Evolutionary conservation across 441 rosid species (phyloP), one percentile per base, ranked within the genome.

Genomic region (Pelargonium myrrhifolium): DNA sequence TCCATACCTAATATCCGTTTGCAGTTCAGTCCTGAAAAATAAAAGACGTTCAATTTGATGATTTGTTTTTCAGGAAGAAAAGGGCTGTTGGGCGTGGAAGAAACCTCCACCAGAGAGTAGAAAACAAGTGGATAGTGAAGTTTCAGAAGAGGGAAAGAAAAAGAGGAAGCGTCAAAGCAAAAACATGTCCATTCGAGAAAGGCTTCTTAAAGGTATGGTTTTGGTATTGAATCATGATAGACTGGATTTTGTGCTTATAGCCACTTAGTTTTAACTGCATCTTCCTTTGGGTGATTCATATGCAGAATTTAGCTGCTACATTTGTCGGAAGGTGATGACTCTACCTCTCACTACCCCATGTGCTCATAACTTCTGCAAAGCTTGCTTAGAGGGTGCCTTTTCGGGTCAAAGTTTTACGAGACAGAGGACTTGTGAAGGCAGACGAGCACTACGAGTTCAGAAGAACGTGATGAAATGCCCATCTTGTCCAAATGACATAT

Each of bases 301-400:
- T 71, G 71, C 78, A 85, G 89, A 78, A 24, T 79, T 85, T 14
- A 39, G 71, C 9, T 85, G 89, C 65, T 80, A 60, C 40, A 72
- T 85, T 26, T 85, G 89, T 31, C 35, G 65, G 69, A 37, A 77
- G 43, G 76, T 81, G 65, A 72, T 85, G 85, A 79, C 21, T 59
- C 45, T 37, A 17, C 87, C 89, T 0, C 73, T 85, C 43, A 83
- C 85, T 2, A 80, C 87, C 0, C 87, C 89, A 9, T 85, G 87
- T 45, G 86, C 74, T 0, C 86, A 85, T 18, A 83, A 82, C 56
- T 81, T 85, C 68, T 83, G 82, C 69, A 83, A 83, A 68, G 68
- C 53, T 14, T 85, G 87, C 24, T 47, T 83, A 4, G 83, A 77
- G 68, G 76, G 64, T 2, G 82, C 72, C 65, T 83, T 81, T 68